These are phyloP conservation scores for Antrodiella citrinella DNA, from an alignment of 768 basidiomycete species.

Conservation along the genomic window DNA sequence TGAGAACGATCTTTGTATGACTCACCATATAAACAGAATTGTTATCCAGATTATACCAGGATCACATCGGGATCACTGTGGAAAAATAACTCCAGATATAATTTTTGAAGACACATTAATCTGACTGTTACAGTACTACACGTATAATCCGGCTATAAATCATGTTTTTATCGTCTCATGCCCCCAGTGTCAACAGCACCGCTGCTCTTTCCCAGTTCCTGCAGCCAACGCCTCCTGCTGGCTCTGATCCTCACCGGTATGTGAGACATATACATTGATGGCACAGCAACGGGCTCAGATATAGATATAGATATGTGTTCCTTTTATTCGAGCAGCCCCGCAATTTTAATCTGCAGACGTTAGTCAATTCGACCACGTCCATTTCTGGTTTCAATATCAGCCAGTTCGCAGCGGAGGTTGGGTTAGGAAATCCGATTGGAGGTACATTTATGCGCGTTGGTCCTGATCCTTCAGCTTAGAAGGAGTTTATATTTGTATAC, in stretches of 20 bases:
- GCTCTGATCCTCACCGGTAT: conserved; percentile 26
- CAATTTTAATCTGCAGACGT: conserved; percentile 11
- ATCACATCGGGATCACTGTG: no score
- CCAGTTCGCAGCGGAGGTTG: conserved; percentile 19
- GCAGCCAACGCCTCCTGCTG: conserved; percentile 24
- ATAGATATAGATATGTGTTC: conserved; percentile 23
- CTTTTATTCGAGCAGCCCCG: conserved; percentile 25
- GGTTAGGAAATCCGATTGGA: conserved; percentile 23
- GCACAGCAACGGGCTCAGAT: no score
- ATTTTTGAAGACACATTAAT: no score
- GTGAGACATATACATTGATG: no score
- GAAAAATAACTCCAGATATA: no score
- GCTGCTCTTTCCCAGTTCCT: conserved; percentile 24
- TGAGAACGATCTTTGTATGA: no score
- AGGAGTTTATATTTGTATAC: no score
- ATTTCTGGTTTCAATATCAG: conserved; percentile 25
- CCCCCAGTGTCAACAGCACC: conserved; percentile 23
- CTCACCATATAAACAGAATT: no score
- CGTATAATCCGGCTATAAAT: no score
- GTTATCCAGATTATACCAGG: no score
- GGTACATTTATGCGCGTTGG: conserved; percentile 26
- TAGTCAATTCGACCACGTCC: conserved; percentile 22
- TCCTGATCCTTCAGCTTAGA: conserved; percentile 10
- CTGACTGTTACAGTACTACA: no score
- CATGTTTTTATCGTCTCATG: no score